These are phyloP conservation scores for Singerocomus inundabilis DNA, from an alignment of 1,284 basidiomycete species.

Conservation along the genomic window DNA sequence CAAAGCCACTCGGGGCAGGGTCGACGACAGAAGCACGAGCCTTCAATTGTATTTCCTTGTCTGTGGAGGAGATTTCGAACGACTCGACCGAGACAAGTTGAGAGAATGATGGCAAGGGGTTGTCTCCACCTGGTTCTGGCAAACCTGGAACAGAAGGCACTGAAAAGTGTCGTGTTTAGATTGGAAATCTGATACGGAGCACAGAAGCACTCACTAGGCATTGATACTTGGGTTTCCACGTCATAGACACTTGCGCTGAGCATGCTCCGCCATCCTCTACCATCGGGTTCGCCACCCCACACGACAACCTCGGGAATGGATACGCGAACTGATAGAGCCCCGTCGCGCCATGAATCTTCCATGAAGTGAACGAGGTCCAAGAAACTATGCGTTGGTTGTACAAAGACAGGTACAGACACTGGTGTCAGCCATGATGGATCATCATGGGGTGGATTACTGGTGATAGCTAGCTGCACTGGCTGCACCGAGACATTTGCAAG, in stretches of 20 bases:
- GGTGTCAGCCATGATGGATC: constrained; percentile 58
- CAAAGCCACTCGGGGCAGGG: constrained; percentile 48
- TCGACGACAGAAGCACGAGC: constrained; percentile 61
- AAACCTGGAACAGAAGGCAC: constrained; percentile 66
- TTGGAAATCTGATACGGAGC: neutral
- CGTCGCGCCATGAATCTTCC: constrained; percentile 57
- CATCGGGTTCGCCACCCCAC: constrained; percentile 47
- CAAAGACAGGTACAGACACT: constrained; percentile 49
- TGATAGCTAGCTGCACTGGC: constrained; percentile 55
- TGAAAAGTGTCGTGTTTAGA: constrained; percentile 29
- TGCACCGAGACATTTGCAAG: constrained; percentile 49
- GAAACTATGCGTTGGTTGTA: constrained; percentile 55
- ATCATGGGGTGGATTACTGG: constrained; percentile 53
- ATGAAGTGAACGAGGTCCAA: constrained; percentile 50
- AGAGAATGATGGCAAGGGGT: constrained; percentile 53
- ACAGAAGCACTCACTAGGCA: constrained; percentile 49
- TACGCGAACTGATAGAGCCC: constrained; percentile 45
- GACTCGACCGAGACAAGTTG: constrained; percentile 58
- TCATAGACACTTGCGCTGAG: constrained; percentile 44
- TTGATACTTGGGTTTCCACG: constrained; percentile 43
- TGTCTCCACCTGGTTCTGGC: constrained; percentile 53
- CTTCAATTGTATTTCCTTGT: constrained; percentile 43
- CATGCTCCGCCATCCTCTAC: constrained; percentile 49
- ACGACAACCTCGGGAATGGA: constrained; percentile 44
- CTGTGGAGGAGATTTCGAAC: constrained; percentile 53